Conservation (phyloP, 371 early-diverging fungal genomes). For the Coemansia linderi region DNA sequence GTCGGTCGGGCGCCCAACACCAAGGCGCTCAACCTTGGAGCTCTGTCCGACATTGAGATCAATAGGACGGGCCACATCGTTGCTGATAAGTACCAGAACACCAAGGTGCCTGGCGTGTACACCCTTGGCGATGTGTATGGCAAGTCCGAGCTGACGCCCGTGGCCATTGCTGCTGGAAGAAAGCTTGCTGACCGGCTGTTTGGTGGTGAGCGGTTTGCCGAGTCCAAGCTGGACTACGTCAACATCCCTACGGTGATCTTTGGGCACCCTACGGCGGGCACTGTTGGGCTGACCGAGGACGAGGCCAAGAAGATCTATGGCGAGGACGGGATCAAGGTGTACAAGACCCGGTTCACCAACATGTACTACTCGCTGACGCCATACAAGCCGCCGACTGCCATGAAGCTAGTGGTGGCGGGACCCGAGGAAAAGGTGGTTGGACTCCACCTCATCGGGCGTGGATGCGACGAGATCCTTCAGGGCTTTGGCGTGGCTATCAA, state of each 20-base stretch:
- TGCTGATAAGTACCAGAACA: constrained; percentile 88
- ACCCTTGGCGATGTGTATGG: constrained; percentile 97
- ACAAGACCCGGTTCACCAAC: constrained; percentile 84
- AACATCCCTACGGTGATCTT: constrained; percentile 97
- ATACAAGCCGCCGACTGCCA: constrained; percentile 85
- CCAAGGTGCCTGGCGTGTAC: constrained; percentile 68
- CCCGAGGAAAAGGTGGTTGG: constrained; percentile 95
- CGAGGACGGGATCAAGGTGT: constrained; percentile 78
- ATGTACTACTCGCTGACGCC: constrained; percentile 89
- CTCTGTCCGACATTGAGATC: constrained; percentile 62
- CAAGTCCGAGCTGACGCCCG: constrained; percentile 90
- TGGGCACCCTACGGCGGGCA: constrained; percentile 89
- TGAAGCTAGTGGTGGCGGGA: constrained; percentile 85
- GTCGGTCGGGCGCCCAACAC: constrained; percentile 86
- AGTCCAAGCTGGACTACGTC: constrained; percentile 83
- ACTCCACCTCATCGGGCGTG: constrained; percentile 90
- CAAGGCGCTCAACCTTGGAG: constrained; percentile 69
- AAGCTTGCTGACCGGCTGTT: constrained; percentile 90
- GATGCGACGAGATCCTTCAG: constrained; percentile 95
- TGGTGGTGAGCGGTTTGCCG: constrained; percentile 69
- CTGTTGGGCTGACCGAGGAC: constrained; percentile 85
- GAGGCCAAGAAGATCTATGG: constrained; percentile 79
- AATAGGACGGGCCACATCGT: constrained; percentile 70
- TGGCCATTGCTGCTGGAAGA: constrained; percentile 95
- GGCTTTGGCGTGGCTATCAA: constrained; percentile 88